Conservation (phyloP, 2,329 filamentous ascomycete genomes). For the Ophiostoma himal-ulmi region DNA sequence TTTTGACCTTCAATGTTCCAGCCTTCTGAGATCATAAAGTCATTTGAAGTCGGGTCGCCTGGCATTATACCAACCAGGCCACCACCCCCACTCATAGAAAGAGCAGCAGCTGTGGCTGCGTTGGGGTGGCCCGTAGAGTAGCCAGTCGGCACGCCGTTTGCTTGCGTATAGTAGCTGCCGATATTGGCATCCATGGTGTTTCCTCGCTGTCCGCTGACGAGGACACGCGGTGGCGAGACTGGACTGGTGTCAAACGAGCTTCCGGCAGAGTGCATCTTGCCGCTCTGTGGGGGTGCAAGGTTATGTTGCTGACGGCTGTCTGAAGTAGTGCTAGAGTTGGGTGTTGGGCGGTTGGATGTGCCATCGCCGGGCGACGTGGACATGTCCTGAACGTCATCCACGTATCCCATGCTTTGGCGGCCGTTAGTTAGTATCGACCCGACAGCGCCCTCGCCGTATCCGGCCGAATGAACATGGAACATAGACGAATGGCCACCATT, state of each 20-base stretch:
- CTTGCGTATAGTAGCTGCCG: constrained; percentile 38
- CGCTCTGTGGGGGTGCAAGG: constrained; percentile 25
- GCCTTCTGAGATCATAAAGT: constrained; percentile 40
- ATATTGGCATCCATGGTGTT: constrained; percentile 35
- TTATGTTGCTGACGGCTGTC: constrained; percentile 33
- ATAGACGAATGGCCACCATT: constrained; percentile 26
- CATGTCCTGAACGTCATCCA: constrained; percentile 41
- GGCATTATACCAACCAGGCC: constrained; percentile 21
- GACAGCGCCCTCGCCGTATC: constrained; percentile 20
- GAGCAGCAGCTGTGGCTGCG: background rate
- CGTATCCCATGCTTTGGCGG: constrained; percentile 33
- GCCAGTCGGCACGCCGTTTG: constrained; percentile 22
- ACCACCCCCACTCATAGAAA: constrained; percentile 9
- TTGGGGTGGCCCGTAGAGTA: constrained; percentile 29
- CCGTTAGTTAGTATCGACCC: constrained; percentile 14
- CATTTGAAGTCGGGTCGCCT: constrained; percentile 33
- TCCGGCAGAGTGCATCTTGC: constrained; percentile 28
- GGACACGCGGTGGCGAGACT: constrained; percentile 33
- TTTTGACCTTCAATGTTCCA: constrained; percentile 41
- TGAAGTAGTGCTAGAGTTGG: constrained; percentile 50
- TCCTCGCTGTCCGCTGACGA: constrained; percentile 20
- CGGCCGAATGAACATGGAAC: constrained; percentile 23
- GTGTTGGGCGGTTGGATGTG: constrained; percentile 51
- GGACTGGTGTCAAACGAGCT: constrained; percentile 51
- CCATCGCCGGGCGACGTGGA: constrained; percentile 46